Base-by-base conservation (phyloP, 306 rosid genomes). In the Citrullus mucosospermus region DNA sequence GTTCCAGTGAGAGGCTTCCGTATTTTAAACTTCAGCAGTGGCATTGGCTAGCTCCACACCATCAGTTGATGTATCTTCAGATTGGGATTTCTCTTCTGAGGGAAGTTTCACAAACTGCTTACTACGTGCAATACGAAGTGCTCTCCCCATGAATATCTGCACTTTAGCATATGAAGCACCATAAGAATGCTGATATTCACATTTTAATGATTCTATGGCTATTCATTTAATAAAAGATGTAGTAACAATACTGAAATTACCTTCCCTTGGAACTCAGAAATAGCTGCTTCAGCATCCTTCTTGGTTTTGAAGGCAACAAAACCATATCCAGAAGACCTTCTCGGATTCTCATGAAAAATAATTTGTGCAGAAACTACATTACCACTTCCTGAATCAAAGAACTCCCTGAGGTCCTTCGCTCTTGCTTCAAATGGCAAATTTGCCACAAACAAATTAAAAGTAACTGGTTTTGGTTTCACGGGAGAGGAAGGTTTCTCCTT, bases 281-380 rank as follows among this genome's bases (percentile, higher is more conserved):
- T 90, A 65, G 98, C 96, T 57, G 85, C 90, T 13, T 88, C 88
- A 9, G 98, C 99, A 77, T 90, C 88, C 88, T 88, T 89, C 89
- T 90, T 92, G 76, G 91, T 67, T 80, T 88, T 92, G 91, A 84
- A 96, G 80, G 90, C 81, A 72, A 96, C 97, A 87, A 96, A 92
- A 81, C 97, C 99, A 90, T 91, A 92, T 39, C 98, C 98, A 53
- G 92, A 63, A 9, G 98, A 83, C 84, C 66, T 91, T 83, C 92
- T 88, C 0, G 96, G 99, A 87, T 87, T 88, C 34, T 87, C 92
- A 70, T 82, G 80, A 81, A 82, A 91, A 62, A 92, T 83, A 60
- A 91, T 81, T 73, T 88, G 90, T 5, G 96, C 91, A 22, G 89
- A 87, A 85, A 85, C 97, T 77, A 90, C 88, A 59, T 43, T 78